Evolutionary conservation across 2,329 filamentous ascomycete species (phyloP).

Genomic region (Trichoderma arundinaceum): DNA sequence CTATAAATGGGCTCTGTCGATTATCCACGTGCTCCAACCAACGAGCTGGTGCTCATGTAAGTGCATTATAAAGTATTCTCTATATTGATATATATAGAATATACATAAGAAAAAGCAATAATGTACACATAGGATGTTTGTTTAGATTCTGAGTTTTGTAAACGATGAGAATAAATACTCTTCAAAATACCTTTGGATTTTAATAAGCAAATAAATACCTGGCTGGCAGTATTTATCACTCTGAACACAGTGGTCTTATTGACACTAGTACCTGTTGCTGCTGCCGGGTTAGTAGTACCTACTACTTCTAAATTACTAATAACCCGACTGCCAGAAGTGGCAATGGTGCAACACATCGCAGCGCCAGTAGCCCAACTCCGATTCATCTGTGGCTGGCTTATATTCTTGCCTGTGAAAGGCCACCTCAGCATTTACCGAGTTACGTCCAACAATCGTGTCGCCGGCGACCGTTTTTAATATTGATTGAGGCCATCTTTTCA

Average conservation of each 20-base stretch:
- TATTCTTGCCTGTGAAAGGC: constrained; percentile 17
- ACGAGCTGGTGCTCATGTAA: too few relatives aligned
- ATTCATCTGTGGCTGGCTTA: constrained; percentile 2
- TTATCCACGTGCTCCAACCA: too few relatives aligned
- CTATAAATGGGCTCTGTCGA: constrained; percentile 1
- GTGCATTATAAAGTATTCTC: too few relatives aligned
- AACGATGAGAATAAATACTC: too few relatives aligned
- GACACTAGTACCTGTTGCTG: too few relatives aligned
- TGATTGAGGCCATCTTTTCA: neutral
- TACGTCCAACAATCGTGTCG: neutral
- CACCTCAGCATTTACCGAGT: constrained; percentile 16
- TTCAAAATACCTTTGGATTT: too few relatives aligned
- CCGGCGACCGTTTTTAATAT: neutral
- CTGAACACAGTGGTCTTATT: neutral
- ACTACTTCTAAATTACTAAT: constrained; percentile 7
- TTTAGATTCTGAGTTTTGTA: too few relatives aligned
- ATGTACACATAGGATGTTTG: too few relatives aligned
- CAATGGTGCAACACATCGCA: constrained; percentile 22
- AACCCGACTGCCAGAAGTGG: constrained; percentile 3
- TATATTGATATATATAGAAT: too few relatives aligned
- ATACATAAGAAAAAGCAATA: too few relatives aligned
- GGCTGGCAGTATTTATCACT: too few relatives aligned
- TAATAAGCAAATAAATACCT: too few relatives aligned
- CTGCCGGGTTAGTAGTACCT: neutral
- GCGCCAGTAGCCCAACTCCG: constrained; percentile 5